Evolutionary conservation across 768 basidiomycete genomes (phyloP).

Genomic region (Lactarius hengduanensis): DNA sequence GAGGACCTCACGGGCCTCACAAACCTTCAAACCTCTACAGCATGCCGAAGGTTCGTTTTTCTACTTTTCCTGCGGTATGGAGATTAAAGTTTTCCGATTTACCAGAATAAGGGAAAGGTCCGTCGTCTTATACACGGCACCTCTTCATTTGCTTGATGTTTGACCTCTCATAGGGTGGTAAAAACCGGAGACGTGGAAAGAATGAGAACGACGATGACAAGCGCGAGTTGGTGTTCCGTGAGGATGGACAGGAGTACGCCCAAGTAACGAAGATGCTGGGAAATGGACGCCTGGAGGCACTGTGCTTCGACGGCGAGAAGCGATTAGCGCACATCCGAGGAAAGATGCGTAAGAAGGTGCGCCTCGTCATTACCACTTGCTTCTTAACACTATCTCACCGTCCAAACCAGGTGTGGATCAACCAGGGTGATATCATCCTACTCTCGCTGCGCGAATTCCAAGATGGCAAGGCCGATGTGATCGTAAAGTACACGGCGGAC

Average conservation of each 20-base stretch:
- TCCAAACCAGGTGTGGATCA: conserved; percentile 88
- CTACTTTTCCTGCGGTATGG: background rate
- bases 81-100: conserved; percentile 6
- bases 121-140: background rate
- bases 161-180: conserved; percentile 72
- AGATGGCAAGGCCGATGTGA: conserved; percentile 98
- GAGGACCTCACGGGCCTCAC: too few relatives aligned
- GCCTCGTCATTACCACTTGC: conserved; percentile 29
- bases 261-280: conserved; percentile 99
- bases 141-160: conserved; percentile 11
- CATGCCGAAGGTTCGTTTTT: conserved; percentile 28
- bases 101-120: conserved; percentile 76
- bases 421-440: conserved; percentile 95
- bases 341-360: conserved; percentile 98
- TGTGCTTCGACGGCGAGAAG: conserved; percentile 98
- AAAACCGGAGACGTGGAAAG: conserved; percentile 99
- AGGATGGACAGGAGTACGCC: conserved; percentile 99
- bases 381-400: background rate
- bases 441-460: conserved; percentile 99
- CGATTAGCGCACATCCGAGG: conserved; percentile 96
- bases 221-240: conserved; percentile 97
- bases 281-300: conserved; percentile 93
- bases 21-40: background rate
- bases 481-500: conserved; percentile 97
- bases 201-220: conserved; percentile 99